Evolutionary conservation across 2,329 filamentous ascomycete genomes (phyloP).

Genomic region (Apiospora sp.): DNA sequence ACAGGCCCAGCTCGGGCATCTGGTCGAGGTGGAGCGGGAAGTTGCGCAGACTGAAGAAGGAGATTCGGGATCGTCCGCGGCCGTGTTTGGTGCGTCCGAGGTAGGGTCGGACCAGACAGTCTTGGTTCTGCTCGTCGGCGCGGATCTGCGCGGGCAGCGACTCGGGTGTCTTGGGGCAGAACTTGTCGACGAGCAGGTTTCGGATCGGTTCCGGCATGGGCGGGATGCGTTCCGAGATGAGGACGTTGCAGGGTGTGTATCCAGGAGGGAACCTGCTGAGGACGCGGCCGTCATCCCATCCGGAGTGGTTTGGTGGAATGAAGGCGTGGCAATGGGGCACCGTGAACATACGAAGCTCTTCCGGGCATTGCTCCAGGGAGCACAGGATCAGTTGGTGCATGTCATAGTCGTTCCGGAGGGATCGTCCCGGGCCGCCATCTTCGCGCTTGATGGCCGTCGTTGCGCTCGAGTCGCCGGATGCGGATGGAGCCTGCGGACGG

Average conservation of each 20-base stretch:
- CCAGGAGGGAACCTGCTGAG: slow-evolving; percentile 30
- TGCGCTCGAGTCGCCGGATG: not conserved
- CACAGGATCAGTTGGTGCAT: not conserved
- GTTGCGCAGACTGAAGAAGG: slow-evolving; percentile 54
- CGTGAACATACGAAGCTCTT: not conserved
- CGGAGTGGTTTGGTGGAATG: not conserved
- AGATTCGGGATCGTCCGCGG: slow-evolving; percentile 7
- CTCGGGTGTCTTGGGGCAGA: slow-evolving; percentile 20
- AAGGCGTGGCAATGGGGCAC: not conserved
- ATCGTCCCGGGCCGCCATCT: not conserved
- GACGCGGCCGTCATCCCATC: not conserved
- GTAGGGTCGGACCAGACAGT: slow-evolving; percentile 59
- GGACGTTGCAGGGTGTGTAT: slow-evolving; percentile 37
- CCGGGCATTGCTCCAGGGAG: not conserved
- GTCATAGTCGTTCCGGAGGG: not conserved
- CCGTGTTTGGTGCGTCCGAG: slow-evolving; percentile 48
- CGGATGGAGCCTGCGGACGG: not conserved
- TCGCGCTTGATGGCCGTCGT: not conserved
- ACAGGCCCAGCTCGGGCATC: slow-evolving; percentile 52
- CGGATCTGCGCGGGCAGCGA: not conserved
- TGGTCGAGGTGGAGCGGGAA: slow-evolving; percentile 58
- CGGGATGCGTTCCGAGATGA: slow-evolving; percentile 42
- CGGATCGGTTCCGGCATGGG: slow-evolving; percentile 31
- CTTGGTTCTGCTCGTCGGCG: slow-evolving; percentile 45
- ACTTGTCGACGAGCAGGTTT: slow-evolving; percentile 33